Conservation (phyloP, 768 basidiomycete species). For the Leccinum obscurum region DNA sequence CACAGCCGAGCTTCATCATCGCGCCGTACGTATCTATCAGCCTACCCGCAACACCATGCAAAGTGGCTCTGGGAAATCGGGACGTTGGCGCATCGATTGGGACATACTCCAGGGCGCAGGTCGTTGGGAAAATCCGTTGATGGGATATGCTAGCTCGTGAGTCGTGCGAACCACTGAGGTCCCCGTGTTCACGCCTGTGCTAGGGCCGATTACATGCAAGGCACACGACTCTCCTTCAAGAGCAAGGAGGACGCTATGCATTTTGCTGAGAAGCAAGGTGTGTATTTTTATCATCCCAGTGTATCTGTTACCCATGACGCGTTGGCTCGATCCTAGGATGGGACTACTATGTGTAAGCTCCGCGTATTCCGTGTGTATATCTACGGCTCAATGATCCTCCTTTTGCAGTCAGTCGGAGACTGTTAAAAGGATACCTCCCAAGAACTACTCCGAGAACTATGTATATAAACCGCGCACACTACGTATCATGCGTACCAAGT, state of each 20-base stretch:
- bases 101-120: slow-evolving; percentile 87
- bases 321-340: slow-evolving; percentile 56
- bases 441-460: slow-evolving; percentile 92
- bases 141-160: slow-evolving; percentile 96
- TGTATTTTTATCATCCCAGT: slow-evolving; percentile 11
- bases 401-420: slow-evolving; percentile 53
- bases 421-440: slow-evolving; percentile 71
- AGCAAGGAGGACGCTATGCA: slow-evolving; percentile 89
- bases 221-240: slow-evolving; percentile 78
- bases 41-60: slow-evolving; percentile 95
- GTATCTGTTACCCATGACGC: slow-evolving; percentile 3
- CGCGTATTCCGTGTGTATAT: slow-evolving; percentile 4
- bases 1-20: slow-evolving; percentile 80
- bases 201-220: slow-evolving; percentile 96
- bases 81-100: slow-evolving; percentile 94
- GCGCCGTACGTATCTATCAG: slow-evolving; percentile 88
- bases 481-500: slow-evolving; percentile 89
- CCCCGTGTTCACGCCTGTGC: background rate
- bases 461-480: slow-evolving; percentile 78
- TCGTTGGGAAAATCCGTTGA: slow-evolving; percentile 97
- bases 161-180: slow-evolving; percentile 31
- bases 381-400: slow-evolving; percentile 3
- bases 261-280: slow-evolving; percentile 97
- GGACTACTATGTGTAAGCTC: slow-evolving; percentile 86
- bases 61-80: slow-evolving; percentile 81